Base-by-base conservation (phyloP, 495 filamentous ascomycete genomes). In the Margaritispora aquatica region DNA sequence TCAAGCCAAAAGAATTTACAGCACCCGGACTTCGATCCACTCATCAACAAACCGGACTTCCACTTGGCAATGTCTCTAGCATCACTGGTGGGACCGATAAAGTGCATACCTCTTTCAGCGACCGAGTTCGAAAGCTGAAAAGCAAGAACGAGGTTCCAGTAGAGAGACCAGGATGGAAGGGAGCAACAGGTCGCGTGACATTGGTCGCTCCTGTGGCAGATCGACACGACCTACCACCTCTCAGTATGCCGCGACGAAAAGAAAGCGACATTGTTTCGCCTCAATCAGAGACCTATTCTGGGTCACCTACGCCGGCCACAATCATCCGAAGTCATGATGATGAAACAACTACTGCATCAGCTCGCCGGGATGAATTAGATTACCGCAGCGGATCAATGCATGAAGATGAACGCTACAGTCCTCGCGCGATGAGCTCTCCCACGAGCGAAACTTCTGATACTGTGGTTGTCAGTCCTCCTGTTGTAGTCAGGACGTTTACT, bases 141-240 rank as follows among this genome's bases (percentile, higher is more conserved):
- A 56, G 55, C 27, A 67, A 56, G 44, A 59, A 26, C 41, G 26
- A 22, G 15, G 49, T 36, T 11, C 59, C 60, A n/a, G 41, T 36
- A 19, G 66, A 63, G 20, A 61, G 73, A n/a, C 80, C 80, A 5
- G 74, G 72, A 60, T 81, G 80, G 80, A 71, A 73, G 55, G 80
- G 80, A 8, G 75, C 80, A 36, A 81, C 76, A 59, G 80, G 80
- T 2, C 73, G 79, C 56, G 71, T 70, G 36, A 66, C 75, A 2
- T 60, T 81, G 19, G 76, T 81, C 34, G 70, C 75, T 9, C 75
- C 77, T 8, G 74, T 80, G 4, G 70, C 57, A 51, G 80, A 80
- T 59, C 71, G 68, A 26, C 68, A 66, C 26, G 63, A 71, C 34
- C 73, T 76, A 2, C 57, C 72, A 17, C 73, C 75, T 8, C 52